phyloP scores from a whole-genome alignment of 192 early-diverging fungal genomes.

The Mortierella antarctica region DNA sequence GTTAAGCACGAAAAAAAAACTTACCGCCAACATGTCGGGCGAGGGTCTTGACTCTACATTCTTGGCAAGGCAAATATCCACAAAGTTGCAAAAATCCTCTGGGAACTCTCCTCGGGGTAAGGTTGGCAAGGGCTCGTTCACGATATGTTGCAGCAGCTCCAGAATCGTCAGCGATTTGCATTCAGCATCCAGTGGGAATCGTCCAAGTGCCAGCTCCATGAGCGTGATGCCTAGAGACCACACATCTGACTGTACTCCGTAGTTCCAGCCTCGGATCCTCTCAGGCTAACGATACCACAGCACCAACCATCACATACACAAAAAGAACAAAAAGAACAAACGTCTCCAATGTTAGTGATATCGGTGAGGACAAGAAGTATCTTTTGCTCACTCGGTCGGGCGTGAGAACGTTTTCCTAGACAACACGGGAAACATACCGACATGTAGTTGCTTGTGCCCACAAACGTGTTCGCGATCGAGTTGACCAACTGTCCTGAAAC shows the following conservation, averaged over 20 bases:
- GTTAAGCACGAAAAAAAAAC: slow-evolving; percentile 5
- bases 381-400: neutral
- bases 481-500: slow-evolving; percentile 90
- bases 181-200: slow-evolving; percentile 78
- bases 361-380: neutral
- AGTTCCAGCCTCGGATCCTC: slow-evolving; percentile 80
- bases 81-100: slow-evolving; percentile 79
- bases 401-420: neutral
- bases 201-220: slow-evolving; percentile 83
- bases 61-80: slow-evolving; percentile 73
- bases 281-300: slow-evolving; percentile 65
- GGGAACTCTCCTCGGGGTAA: slow-evolving; percentile 83
- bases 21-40: slow-evolving; percentile 73
- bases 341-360: too few relatives aligned
- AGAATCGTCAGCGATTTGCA: slow-evolving; percentile 81
- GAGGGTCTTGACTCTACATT: slow-evolving; percentile 69
- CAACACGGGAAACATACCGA: slow-evolving; percentile 59
- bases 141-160: slow-evolving; percentile 94
- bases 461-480: slow-evolving; percentile 88
- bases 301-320: neutral
- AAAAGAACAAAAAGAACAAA: neutral
- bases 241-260: slow-evolving; percentile 85
- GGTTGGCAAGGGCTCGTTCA: slow-evolving; percentile 85
- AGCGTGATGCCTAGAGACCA: slow-evolving; percentile 86
- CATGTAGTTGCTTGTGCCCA: slow-evolving; percentile 88